These are phyloP conservation scores for Stephania cephalantha DNA, from an alignment of 164 flowering plant species.

Conservation along the genomic window DNA sequence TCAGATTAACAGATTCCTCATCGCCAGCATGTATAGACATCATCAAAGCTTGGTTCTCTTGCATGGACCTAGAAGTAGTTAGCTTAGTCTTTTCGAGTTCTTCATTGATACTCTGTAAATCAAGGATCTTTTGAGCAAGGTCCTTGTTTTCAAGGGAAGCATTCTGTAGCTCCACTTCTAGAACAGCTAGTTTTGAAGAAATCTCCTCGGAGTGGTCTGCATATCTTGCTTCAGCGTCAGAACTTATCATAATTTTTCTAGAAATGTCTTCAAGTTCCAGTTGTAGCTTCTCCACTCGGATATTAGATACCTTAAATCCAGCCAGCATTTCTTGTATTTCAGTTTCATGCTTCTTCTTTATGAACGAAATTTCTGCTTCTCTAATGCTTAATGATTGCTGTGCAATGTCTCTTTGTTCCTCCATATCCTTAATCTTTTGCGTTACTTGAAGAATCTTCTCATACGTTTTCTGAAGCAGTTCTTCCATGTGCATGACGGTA, in stretches of 20 bases:
- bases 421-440: conserved; percentile 37
- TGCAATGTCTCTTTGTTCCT: conserved; percentile 40
- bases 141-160: conserved; percentile 35
- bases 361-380: conserved; percentile 31
- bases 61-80: conserved; percentile 34
- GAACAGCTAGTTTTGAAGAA: conserved; percentile 33
- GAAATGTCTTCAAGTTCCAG: conserved; percentile 39
- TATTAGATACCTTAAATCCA: conserved; percentile 36
- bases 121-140: conserved; percentile 39
- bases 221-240: conserved; percentile 49
- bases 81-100: conserved; percentile 39
- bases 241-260: conserved; percentile 31
- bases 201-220: conserved; percentile 33
- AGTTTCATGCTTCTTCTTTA: conserved; percentile 44
- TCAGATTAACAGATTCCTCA: conserved; percentile 44
- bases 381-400: conserved; percentile 26
- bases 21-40: conserved; percentile 35
- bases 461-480: conserved; percentile 37
- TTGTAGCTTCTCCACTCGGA: conserved; percentile 51
- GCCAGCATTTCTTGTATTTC: conserved; percentile 31
- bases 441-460: conserved; percentile 35
- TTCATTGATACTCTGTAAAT: conserved; percentile 33
- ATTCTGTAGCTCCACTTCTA: conserved; percentile 52
- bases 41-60: conserved; percentile 27
- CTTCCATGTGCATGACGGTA: conserved; percentile 36